A percentile compares a stretch with the other conserved stretches of the same genome.
Conservation (phyloP, 805 yeast genomes). For the Metschnikowia cubensis region DNA sequence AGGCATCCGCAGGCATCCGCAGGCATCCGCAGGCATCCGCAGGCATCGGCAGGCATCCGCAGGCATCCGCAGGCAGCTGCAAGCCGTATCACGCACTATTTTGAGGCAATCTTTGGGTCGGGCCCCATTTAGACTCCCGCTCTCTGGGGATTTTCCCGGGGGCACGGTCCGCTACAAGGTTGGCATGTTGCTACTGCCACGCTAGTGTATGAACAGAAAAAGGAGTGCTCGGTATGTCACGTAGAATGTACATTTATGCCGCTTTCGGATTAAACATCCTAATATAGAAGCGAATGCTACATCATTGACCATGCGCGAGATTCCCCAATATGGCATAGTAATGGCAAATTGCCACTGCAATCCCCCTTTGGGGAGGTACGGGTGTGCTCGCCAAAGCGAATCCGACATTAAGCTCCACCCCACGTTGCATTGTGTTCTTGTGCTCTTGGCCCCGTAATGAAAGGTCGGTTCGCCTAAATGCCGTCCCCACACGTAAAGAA, state of each 20-base stretch:
- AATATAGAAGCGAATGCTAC: background rate
- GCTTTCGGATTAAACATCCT: background rate
- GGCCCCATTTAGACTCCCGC: background rate
- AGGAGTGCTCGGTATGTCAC: background rate
- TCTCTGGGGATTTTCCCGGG: background rate
- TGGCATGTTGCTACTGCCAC: background rate
- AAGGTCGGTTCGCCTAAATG: too few relatives aligned
- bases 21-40: background rate
- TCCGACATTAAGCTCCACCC: too few relatives aligned
- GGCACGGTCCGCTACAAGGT: too few relatives aligned
- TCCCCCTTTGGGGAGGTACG: background rate
- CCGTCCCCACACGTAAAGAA: background rate
- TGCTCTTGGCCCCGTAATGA: too few relatives aligned
- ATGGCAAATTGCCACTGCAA: background rate
- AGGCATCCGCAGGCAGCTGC: background rate
- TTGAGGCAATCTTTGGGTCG: background rate
- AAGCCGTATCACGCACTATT: background rate
- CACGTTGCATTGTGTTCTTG: too few relatives aligned
- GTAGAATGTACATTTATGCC: background rate
- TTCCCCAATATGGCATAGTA: background rate
- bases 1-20: background rate
- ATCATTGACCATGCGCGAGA: background rate
- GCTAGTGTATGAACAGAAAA: background rate
- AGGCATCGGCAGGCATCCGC: background rate
- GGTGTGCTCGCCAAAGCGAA: background rate